Percentiles rank a stretch among this genome's conserved stretches.
Evolutionary conservation across 139 green algal genomes (phyloP).

Genomic region (Bryopsis sp.): DNA sequence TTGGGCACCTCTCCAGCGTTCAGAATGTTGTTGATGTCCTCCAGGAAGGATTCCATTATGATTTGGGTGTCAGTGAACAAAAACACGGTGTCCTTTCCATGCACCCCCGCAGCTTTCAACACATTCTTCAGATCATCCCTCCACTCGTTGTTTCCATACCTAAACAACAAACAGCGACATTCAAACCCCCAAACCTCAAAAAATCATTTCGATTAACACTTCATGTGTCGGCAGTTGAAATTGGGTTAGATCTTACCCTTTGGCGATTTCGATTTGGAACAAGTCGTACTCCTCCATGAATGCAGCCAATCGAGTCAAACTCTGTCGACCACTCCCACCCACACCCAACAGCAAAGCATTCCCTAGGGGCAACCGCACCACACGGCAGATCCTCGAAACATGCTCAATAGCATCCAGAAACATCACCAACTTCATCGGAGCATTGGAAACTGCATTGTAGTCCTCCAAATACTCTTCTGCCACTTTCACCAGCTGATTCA

Average conservation of each 20-base stretch:
- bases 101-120: constrained; percentile 58
- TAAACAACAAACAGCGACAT: too few species aligned
- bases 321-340: constrained; percentile 51
- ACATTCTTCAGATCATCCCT: constrained; percentile 56
- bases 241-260: too few species aligned
- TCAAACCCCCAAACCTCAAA: too few species aligned
- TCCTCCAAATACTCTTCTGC: constrained; percentile 70
- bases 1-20: constrained; percentile 70
- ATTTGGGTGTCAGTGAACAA: constrained; percentile 81
- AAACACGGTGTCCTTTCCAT: constrained; percentile 65
- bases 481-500: constrained; percentile 37
- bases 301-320: constrained; percentile 52
- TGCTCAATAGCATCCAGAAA: constrained; percentile 76
- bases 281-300: constrained; percentile 54
- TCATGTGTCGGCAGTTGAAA: too few species aligned
- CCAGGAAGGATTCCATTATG: constrained; percentile 66
- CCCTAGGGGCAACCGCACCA: constrained; percentile 46
- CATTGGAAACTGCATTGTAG: constrained; percentile 60
- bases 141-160: constrained; percentile 52
- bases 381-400: constrained; percentile 49
- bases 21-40: constrained; percentile 83
- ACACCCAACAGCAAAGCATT: constrained; percentile 68
- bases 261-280: constrained; percentile 66
- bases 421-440: constrained; percentile 70
- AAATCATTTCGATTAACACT: too few species aligned